phyloP scores from a whole-genome alignment of 2,329 filamentous ascomycete genomes.

The Colletotrichum sublineola region DNA sequence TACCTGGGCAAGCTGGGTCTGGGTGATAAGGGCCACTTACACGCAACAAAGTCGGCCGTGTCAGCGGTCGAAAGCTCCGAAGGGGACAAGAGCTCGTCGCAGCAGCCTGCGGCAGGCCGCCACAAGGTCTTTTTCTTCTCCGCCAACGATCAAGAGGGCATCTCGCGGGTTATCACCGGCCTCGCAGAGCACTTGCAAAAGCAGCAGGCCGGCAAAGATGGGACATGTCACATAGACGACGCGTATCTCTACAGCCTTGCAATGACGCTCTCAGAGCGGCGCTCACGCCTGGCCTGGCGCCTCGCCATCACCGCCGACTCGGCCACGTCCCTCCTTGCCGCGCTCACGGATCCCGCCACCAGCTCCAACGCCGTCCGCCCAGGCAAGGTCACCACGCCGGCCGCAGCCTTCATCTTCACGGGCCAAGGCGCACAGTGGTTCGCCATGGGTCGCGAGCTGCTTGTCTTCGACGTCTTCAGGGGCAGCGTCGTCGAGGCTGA shows the following conservation, averaged over 20 bases:
- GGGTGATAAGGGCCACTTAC: background rate
- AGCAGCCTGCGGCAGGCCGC: background rate
- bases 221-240: background rate
- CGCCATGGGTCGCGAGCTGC: constrained; percentile 33
- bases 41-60: background rate
- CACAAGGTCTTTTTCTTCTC: background rate
- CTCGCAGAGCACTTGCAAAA: background rate
- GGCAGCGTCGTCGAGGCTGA: background rate
- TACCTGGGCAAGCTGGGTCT: constrained; percentile 16
- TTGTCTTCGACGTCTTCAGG: background rate
- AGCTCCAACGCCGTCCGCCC: background rate
- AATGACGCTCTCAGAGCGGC: background rate
- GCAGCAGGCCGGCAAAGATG: background rate
- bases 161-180: background rate
- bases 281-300: constrained; percentile 5
- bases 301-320: constrained; percentile 7
- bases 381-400: background rate
- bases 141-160: background rate
- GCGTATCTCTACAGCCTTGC: background rate
- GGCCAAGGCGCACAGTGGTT: constrained; percentile 42
- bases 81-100: background rate
- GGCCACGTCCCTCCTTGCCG: constrained; percentile 10
- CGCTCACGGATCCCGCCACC: background rate
- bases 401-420: constrained; percentile 32
- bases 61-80: background rate